Conservation (phyloP, 176 grass and related monocot species). For the Coix lacrymajobi region DNA sequence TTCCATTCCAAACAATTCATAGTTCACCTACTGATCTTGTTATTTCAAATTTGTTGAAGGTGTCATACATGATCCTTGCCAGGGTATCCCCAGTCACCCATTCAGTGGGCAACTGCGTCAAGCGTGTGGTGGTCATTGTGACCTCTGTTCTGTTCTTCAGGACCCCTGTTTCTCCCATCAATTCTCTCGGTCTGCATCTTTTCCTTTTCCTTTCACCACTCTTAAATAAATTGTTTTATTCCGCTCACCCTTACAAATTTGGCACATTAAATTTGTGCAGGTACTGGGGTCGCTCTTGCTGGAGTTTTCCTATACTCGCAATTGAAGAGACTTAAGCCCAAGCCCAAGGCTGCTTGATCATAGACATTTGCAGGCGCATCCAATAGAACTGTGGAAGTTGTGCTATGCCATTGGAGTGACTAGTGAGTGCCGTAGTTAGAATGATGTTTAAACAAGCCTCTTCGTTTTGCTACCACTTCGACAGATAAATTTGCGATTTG, state of each 20-base stretch:
- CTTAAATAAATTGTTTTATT: neutral
- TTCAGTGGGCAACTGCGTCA: slow-evolving; percentile 95
- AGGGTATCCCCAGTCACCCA: slow-evolving; percentile 92
- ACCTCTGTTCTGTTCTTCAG: slow-evolving; percentile 95
- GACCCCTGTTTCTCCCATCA: slow-evolving; percentile 86
- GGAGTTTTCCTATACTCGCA: slow-evolving; percentile 87
- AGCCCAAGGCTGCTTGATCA: slow-evolving; percentile 59
- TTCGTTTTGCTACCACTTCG: neutral
- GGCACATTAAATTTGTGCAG: slow-evolving; percentile 21
- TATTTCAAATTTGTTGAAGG: slow-evolving; percentile 37
- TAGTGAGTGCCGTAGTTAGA: neutral
- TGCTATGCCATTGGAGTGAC: neutral
- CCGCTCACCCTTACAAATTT: neutral
- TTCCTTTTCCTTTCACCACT: neutral
- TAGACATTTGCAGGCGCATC: neutral
- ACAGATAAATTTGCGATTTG: neutral
- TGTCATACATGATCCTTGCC: slow-evolving; percentile 92
- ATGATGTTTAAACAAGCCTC: neutral
- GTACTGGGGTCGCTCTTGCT: slow-evolving; percentile 69
- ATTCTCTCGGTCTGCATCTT: slow-evolving; percentile 58
- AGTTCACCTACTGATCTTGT: neutral
- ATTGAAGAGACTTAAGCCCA: slow-evolving; percentile 56
- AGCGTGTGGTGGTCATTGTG: slow-evolving; percentile 87
- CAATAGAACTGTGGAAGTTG: neutral
- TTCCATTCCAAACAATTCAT: neutral